Percentiles rank a stretch among this genome's conserved stretches.
Conservation (phyloP, 768 basidiomycete species). For the Pleurotus eryngii region DNA sequence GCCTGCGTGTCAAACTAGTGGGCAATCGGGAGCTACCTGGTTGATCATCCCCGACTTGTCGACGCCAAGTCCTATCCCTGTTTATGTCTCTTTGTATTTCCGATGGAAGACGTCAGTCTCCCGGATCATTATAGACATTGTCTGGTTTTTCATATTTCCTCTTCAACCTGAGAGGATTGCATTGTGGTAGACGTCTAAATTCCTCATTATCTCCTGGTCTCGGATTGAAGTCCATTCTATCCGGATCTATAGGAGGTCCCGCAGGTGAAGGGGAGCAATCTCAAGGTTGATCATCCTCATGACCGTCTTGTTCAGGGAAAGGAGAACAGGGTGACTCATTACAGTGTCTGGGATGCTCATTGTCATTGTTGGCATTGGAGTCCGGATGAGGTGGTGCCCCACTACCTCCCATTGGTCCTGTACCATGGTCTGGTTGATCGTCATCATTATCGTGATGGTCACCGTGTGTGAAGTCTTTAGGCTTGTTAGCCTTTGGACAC, state of each 20-base stretch:
- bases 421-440: not conserved
- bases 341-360: no score
- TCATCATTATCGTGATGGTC: not conserved
- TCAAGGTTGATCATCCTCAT: not conserved
- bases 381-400: not conserved
- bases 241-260: not conserved
- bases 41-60: not conserved
- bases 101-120: not conserved
- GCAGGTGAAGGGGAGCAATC: not conserved
- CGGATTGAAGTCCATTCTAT: not conserved
- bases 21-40: no score
- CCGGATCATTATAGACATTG: not conserved
- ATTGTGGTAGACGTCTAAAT: no score
- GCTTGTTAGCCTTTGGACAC: not conserved
- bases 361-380: no score
- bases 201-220: not conserved
- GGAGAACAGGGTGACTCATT: no score
- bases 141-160: not conserved
- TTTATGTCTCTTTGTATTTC: not conserved
- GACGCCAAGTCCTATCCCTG: not conserved
- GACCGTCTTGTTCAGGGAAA: not conserved
- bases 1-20: no score
- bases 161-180: not conserved
- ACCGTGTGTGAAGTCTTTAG: not conserved
- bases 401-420: not conserved